These are phyloP conservation scores for Fusarium mexicanum DNA, from an alignment of 2,329 filamentous ascomycete genomes.

Conservation along the genomic window DNA sequence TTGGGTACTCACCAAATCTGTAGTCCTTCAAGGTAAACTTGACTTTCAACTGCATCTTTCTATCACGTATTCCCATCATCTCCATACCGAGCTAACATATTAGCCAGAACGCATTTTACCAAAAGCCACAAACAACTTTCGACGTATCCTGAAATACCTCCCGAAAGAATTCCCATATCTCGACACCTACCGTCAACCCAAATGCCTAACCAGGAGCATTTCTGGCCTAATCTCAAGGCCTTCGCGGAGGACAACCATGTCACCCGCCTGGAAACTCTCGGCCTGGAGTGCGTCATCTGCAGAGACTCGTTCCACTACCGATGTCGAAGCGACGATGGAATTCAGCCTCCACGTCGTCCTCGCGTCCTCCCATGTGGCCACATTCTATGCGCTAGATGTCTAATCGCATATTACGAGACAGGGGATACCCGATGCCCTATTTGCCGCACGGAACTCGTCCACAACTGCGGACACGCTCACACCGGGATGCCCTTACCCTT, in stretches of 20 bases:
- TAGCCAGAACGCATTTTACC: fast-evolving
- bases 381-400: neutral
- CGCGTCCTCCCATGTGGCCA: neutral
- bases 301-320: neutral
- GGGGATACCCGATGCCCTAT: neutral
- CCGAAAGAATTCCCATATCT: neutral
- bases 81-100: neutral
- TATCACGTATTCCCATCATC: neutral
- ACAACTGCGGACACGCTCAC: neutral
- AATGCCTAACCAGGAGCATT: neutral
- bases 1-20: neutral
- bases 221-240: neutral
- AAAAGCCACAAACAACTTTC: neutral
- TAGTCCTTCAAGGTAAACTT: neutral
- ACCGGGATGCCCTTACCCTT: neutral
- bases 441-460: neutral
- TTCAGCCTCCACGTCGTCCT: neutral
- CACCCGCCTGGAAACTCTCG: neutral
- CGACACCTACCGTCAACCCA: fast-evolving
- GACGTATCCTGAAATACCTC: neutral
- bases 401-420: neutral
- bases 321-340: neutral
- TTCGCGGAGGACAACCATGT: neutral
- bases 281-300: neutral
- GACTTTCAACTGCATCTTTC: neutral